These are phyloP conservation scores for Yamadazyma scolyti DNA, from an alignment of 805 yeast species.

Conservation along the genomic window DNA sequence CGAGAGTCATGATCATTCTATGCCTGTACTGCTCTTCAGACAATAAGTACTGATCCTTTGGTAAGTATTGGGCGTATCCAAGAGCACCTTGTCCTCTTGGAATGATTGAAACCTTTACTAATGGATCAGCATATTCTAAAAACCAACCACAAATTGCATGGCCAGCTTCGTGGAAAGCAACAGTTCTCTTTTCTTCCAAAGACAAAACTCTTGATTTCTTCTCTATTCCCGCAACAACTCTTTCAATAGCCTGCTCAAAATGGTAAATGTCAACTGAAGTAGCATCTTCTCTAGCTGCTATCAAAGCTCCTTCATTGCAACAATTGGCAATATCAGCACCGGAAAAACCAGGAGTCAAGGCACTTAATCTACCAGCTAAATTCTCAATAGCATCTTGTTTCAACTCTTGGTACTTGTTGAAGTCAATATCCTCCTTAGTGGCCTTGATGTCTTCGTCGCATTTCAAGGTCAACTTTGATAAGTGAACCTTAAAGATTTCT, in stretches of 20 bases:
- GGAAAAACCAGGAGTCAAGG: slow-evolving; percentile 95
- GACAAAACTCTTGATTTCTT: slow-evolving; percentile 80
- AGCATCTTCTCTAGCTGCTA: slow-evolving; percentile 85
- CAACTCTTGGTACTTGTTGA: slow-evolving; percentile 35
- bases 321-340: slow-evolving; percentile 99
- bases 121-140: slow-evolving; percentile 85
- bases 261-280: slow-evolving; percentile 68
- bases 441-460: slow-evolving; percentile 30
- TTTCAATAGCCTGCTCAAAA: slow-evolving; percentile 94
- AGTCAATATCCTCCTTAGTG: slow-evolving; percentile 23
- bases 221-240: slow-evolving; percentile 95
- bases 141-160: slow-evolving; percentile 99
- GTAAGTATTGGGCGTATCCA: slow-evolving; percentile 96
- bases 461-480: slow-evolving; percentile 63
- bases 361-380: slow-evolving; percentile 85
- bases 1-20: slow-evolving; percentile 94
- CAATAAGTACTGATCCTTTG: slow-evolving; percentile 83
- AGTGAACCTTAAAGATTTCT: slow-evolving; percentile 85
- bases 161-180: slow-evolving; percentile 98
- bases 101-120: slow-evolving; percentile 90
- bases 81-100: slow-evolving; percentile 97
- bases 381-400: slow-evolving; percentile 40
- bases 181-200: slow-evolving; percentile 82
- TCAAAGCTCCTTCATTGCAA: slow-evolving; percentile 95
- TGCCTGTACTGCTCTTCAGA: slow-evolving; percentile 76